A percentile compares a stretch with the other conserved stretches of the same genome.
phyloP scores from a whole-genome alignment of 306 rosid genomes.

The Sechiopsis laciniata region DNA sequence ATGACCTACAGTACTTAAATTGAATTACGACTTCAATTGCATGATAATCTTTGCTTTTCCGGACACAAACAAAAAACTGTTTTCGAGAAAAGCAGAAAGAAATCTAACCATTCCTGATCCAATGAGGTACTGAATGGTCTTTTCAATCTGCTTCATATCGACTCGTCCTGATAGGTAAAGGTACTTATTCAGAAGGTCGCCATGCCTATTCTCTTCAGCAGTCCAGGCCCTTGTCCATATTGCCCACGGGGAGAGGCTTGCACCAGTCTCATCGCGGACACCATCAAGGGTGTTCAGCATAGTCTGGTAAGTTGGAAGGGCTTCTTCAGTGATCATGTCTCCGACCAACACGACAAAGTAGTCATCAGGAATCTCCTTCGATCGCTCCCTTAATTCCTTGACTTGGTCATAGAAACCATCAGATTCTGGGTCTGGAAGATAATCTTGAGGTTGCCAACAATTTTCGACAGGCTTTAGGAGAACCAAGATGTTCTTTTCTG shows the following conservation, averaged over 20 bases:
- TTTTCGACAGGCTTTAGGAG: slow-evolving; percentile 49
- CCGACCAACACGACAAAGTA: slow-evolving; percentile 50
- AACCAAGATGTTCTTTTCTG: slow-evolving; percentile 42
- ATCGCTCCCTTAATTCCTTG: slow-evolving; percentile 47
- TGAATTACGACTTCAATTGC: background rate
- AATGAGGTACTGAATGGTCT: slow-evolving; percentile 47
- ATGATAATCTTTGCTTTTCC: background rate
- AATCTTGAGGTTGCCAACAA: slow-evolving; percentile 61
- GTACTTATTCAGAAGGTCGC: slow-evolving; percentile 50
- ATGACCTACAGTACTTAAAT: background rate
- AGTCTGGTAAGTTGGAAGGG: slow-evolving; percentile 56
- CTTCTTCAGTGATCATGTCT: slow-evolving; percentile 57
- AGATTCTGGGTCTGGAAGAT: slow-evolving; percentile 44
- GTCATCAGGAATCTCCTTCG: slow-evolving; percentile 49
- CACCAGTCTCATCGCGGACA: slow-evolving; percentile 53
- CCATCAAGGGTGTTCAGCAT: slow-evolving; percentile 55
- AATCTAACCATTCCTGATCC: slow-evolving; percentile 57
- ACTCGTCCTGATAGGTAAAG: slow-evolving; percentile 54
- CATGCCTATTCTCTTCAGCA: slow-evolving; percentile 59
- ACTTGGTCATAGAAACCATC: slow-evolving; percentile 53
- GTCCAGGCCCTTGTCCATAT: slow-evolving; percentile 53
- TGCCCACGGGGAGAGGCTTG: slow-evolving; percentile 48
- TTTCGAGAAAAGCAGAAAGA: background rate
- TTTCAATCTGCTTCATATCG: slow-evolving; percentile 51
- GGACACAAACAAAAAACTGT: background rate